Conservation (phyloP, 2,329 filamentous ascomycete genomes). For the Fusarium sulawesiense region DNA sequence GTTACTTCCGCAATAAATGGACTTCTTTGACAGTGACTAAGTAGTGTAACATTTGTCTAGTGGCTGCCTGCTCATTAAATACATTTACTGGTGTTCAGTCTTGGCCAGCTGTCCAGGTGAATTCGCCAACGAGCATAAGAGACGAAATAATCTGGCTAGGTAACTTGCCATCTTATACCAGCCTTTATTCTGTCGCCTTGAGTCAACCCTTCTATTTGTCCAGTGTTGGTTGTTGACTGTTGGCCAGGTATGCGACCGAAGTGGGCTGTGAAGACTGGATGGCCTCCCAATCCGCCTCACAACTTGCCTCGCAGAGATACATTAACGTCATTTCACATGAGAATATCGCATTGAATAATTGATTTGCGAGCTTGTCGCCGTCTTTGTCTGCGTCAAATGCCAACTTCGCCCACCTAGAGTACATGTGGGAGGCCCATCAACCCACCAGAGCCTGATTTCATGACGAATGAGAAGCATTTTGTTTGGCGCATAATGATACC, state of each 20-base stretch:
- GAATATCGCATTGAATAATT: too few relatives aligned
- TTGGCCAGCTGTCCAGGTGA: not conserved
- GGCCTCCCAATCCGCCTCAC: not conserved
- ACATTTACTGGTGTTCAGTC: slow-evolving; percentile 19
- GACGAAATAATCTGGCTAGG: not conserved
- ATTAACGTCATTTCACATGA: not conserved
- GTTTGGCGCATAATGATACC: slow-evolving; percentile 7
- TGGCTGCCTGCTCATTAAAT: slow-evolving; percentile 17
- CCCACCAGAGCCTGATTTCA: slow-evolving; percentile 13
- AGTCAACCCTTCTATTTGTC: not conserved
- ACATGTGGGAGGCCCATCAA: slow-evolving; percentile 38
- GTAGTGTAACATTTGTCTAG: too few relatives aligned
- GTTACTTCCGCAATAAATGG: not conserved
- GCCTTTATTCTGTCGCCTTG: not conserved
- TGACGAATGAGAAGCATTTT: slow-evolving; percentile 18
- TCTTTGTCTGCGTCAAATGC: not conserved
- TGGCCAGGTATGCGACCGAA: not conserved
- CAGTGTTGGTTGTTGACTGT: slow-evolving; percentile 10
- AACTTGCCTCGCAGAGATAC: not conserved
- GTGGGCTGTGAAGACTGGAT: slow-evolving; percentile 10
- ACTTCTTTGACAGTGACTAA: not conserved
- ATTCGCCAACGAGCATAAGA: not conserved
- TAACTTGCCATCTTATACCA: not conserved
- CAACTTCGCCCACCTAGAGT: not conserved
- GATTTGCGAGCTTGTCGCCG: not conserved